A percentile compares a stretch with the other conserved stretches of the same genome.
Conservation (phyloP, 2,329 filamentous ascomycete species). For the Paraphaeosphaeria minitans region DNA sequence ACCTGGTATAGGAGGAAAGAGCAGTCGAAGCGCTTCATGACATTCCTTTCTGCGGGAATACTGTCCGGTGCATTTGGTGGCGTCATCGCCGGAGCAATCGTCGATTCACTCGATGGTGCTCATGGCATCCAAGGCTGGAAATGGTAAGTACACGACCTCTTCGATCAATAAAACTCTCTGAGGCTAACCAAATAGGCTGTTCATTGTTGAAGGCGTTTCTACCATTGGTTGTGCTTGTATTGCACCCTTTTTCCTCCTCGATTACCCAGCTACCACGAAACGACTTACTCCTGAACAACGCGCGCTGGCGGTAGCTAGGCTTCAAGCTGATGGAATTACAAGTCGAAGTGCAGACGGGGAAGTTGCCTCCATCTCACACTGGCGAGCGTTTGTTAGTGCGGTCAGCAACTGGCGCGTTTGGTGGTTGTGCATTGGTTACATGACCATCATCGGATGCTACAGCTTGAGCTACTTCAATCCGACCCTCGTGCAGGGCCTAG, state of each 20-base stretch:
- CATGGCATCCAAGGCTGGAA: slow-evolving; percentile 29
- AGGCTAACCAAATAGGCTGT: slow-evolving; percentile 20
- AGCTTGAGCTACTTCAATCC: slow-evolving; percentile 32
- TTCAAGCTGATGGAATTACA: slow-evolving; percentile 32
- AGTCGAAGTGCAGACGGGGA: slow-evolving; percentile 25
- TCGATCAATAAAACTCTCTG: background rate
- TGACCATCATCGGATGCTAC: slow-evolving; percentile 37
- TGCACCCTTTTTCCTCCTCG: slow-evolving; percentile 31
- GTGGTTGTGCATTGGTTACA: slow-evolving; percentile 30
- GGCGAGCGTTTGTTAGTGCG: slow-evolving; percentile 27
- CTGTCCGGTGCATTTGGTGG: slow-evolving; percentile 30
- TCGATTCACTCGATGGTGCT: slow-evolving; percentile 23
- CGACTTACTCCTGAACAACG: slow-evolving; percentile 53
- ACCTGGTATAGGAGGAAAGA: slow-evolving; percentile 33
- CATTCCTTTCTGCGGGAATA: slow-evolving; percentile 29
- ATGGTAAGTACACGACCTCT: slow-evolving; percentile 17
- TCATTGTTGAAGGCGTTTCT: slow-evolving; percentile 32
- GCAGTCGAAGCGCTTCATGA: slow-evolving; percentile 35
- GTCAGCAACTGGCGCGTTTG: slow-evolving; percentile 30
- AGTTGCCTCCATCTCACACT: slow-evolving; percentile 24
- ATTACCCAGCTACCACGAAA: slow-evolving; percentile 43
- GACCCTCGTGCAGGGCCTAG: slow-evolving; percentile 26
- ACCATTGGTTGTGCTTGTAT: slow-evolving; percentile 27
- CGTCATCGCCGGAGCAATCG: slow-evolving; percentile 28
- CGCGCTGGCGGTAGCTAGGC: slow-evolving; percentile 36